Base-by-base conservation (phyloP, 1,284 basidiomycete genomes). In the Peniophora sp. region DNA sequence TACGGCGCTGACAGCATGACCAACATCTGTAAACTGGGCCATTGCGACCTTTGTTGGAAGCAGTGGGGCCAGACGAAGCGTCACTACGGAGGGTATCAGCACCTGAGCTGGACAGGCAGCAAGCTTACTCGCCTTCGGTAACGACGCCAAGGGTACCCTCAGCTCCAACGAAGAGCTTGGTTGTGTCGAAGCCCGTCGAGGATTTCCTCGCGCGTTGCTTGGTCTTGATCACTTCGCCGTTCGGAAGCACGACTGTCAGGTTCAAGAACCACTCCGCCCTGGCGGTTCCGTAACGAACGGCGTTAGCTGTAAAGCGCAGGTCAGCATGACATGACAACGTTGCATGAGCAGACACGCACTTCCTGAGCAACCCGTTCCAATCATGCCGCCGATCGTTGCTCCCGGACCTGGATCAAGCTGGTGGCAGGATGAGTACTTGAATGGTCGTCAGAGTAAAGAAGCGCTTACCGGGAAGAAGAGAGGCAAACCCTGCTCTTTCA, bases 131-230 rank as follows among this genome's bases (percentile, higher is more conserved):
- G 81, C 79, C 81, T 68, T 91, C 88, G 0, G 85, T 88, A 8
- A 92, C 79, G 49, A 92, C 83, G 2, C 89, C 89, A 41, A 92
- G 67, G 0, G 88, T 91, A 3, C 89, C 89, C 62, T 92, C 89
- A 0, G 87, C 83, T 1, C 89, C 88, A 47, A 91, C 81, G 68
- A 91, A 90, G n/a, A 91, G 67, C 58, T 88, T 86, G 9, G 85
- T 88, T 3, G 81, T 73, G 60, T 92, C 87, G 51, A 84, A 88
- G 1, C 88, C 88, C 2, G 85, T 85, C 1, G 83, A 75, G 1
- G 85, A 89, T 63, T 91, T 91, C 47, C 79, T 71, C 6, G 87
- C 85, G 51, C 83, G 65, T 51, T 76, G 75, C 3, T 87, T 78
- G 0, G 89, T 92, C 66, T 88, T 88, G 65, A 92, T 85, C 23